Evolutionary conservation across 78 protist genomes (phyloP).

Genomic region (Capsaspora owczarzaki): DNA sequence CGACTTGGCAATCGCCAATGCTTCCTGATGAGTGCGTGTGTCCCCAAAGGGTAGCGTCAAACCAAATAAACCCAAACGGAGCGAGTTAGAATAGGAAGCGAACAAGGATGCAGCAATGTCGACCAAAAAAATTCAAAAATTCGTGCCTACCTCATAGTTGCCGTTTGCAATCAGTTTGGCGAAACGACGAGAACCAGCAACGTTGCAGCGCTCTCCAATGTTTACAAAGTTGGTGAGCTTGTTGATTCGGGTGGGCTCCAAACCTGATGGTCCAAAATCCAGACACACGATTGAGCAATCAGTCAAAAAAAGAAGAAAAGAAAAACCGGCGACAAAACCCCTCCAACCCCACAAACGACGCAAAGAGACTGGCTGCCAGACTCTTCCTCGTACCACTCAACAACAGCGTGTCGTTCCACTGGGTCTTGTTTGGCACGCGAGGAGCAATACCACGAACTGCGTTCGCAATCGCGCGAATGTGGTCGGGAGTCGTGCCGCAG

Average conservation of each 20-base stretch:
- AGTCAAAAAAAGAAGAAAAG: not conserved
- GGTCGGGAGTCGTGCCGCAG: conserved; percentile 95
- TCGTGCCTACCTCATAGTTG: conserved; percentile 53
- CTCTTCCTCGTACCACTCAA: too few relatives aligned
- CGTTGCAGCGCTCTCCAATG: conserved; percentile 99
- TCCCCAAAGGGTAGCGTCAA: not conserved
- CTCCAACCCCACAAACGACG: too few relatives aligned
- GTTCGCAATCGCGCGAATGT: conserved; percentile 77
- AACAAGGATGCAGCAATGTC: too few relatives aligned
- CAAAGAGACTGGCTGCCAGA: too few relatives aligned
- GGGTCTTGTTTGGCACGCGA: not conserved
- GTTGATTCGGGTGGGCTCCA: conserved; percentile 62
- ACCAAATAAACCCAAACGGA: not conserved
- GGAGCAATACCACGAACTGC: conserved; percentile 8
- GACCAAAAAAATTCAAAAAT: not conserved
- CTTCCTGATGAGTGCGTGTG: conserved; percentile 14
- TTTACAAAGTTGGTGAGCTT: conserved; percentile 73
- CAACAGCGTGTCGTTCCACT: too few relatives aligned
- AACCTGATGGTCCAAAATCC: conserved; percentile 66
- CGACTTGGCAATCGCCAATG: conserved; percentile 63
- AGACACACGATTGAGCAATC: not conserved
- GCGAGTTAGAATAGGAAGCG: too few relatives aligned
- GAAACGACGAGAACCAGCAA: conserved; percentile 92
- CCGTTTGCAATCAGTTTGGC: conserved; percentile 63
- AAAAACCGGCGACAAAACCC: too few relatives aligned